These are phyloP conservation scores for Ceriops zippeliana DNA, from an alignment of 345 rosid genomes.

Conservation along the genomic window DNA sequence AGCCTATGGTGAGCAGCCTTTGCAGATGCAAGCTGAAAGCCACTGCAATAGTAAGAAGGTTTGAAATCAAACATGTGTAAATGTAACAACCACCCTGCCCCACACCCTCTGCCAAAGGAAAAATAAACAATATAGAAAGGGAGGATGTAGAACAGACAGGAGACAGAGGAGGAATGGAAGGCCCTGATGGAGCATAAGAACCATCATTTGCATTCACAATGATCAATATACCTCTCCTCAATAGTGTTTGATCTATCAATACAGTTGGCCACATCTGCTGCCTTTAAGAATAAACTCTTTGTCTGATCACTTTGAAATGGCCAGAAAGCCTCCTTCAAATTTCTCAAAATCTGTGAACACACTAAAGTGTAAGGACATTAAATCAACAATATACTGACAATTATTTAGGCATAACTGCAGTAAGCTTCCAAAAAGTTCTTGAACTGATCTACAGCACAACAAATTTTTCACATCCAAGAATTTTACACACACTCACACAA, in stretches of 20 bases:
- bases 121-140: not conserved
- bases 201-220: conserved; percentile 3
- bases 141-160: not conserved
- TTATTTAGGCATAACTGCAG: no score
- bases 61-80: not conserved
- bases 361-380: not conserved
- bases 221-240: conserved; percentile 40
- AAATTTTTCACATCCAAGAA: no score
- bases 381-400: no score
- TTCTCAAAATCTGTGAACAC: conserved; percentile 41
- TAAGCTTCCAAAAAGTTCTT: no score
- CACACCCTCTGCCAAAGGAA: not conserved
- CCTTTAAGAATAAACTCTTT: conserved; percentile 54
- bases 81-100: not conserved
- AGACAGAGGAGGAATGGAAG: no score
- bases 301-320: conserved; percentile 51
- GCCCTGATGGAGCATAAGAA: not conserved
- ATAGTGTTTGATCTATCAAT: conserved; percentile 28
- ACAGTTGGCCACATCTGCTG: conserved; percentile 52
- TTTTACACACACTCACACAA: no score
- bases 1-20: conserved; percentile 55
- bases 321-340: conserved; percentile 63
- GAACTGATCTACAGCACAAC: no score
- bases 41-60: conserved; percentile 30
- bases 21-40: conserved; percentile 53